Percentiles rank a stretch among this genome's conserved stretches.
These are phyloP conservation scores for Xerocomus brunneocitrinus DNA, from an alignment of 768 basidiomycete species.

Conservation along the genomic window DNA sequence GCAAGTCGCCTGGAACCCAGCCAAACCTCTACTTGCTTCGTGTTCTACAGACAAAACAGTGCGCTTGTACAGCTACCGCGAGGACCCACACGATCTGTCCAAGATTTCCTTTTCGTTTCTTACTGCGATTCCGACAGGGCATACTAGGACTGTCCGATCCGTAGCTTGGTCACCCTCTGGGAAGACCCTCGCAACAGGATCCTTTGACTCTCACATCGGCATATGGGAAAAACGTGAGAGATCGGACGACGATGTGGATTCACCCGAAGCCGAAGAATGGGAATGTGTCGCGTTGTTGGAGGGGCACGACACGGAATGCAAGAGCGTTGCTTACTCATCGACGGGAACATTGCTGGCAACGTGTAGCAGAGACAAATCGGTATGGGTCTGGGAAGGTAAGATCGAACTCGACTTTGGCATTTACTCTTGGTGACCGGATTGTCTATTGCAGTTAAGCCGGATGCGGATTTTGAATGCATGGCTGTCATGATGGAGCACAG, in stretches of 20 bases:
- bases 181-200: conserved; percentile 80
- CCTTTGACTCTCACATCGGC: conserved; percentile 89
- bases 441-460: conserved; percentile 65
- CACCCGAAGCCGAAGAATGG: conserved; percentile 56
- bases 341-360: conserved; percentile 82
- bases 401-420: background rate
- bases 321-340: conserved; percentile 78
- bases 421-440: background rate
- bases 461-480: conserved; percentile 92
- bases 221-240: conserved; percentile 76
- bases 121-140: conserved; percentile 74
- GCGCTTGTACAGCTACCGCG: conserved; percentile 69
- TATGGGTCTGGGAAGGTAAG: conserved; percentile 98
- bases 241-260: conserved; percentile 34
- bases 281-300: conserved; percentile 84
- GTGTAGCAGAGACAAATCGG: conserved; percentile 94
- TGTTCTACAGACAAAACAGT: conserved; percentile 95
- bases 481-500: conserved; percentile 94
- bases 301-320: conserved; percentile 97
- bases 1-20: conserved; percentile 87
- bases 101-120: conserved; percentile 41
- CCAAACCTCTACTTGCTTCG: conserved; percentile 76
- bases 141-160: conserved; percentile 81
- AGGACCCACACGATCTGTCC: conserved; percentile 21
- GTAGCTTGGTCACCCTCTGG: conserved; percentile 91